These are phyloP conservation scores for Fraxinus quadrangulata DNA, from an alignment of 257 asterid species.

Conservation along the genomic window DNA sequence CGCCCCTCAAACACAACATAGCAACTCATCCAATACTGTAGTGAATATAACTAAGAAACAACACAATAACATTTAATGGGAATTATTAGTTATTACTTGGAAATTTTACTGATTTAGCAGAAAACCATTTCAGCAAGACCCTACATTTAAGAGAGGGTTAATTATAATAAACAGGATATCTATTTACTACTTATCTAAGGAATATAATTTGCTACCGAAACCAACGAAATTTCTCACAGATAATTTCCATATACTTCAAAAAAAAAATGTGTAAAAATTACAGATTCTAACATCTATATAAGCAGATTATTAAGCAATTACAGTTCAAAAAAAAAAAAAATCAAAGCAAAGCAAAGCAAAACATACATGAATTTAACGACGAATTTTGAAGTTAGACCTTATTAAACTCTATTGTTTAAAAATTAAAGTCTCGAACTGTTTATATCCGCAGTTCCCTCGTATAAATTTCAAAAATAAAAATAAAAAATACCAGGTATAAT, in stretches of 20 bases:
- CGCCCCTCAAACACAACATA: not conserved
- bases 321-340: not conserved
- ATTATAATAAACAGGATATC: not conserved
- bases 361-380: slow-evolving; percentile 6
- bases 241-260: not conserved
- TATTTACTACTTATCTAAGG: not conserved
- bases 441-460: slow-evolving; percentile 25
- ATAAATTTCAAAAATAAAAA: not conserved
- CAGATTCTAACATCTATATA: not conserved
- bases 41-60: not conserved
- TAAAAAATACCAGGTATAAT: not conserved
- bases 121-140: not conserved
- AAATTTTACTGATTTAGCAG: not conserved
- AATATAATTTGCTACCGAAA: slow-evolving; percentile 5
- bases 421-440: not conserved
- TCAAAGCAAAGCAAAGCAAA: too few relatives aligned
- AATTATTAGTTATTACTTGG: slow-evolving; percentile 2
- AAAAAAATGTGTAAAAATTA: not conserved
- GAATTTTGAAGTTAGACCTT: slow-evolving; percentile 26
- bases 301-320: slow-evolving; percentile 10
- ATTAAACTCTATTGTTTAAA: slow-evolving; percentile 14
- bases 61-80: not conserved
- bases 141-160: not conserved
- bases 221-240: slow-evolving; percentile 14
- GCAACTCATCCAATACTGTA: not conserved